Conservation (phyloP, 192 early-diverging fungal species). For the Chytriomyces hyalinus region DNA sequence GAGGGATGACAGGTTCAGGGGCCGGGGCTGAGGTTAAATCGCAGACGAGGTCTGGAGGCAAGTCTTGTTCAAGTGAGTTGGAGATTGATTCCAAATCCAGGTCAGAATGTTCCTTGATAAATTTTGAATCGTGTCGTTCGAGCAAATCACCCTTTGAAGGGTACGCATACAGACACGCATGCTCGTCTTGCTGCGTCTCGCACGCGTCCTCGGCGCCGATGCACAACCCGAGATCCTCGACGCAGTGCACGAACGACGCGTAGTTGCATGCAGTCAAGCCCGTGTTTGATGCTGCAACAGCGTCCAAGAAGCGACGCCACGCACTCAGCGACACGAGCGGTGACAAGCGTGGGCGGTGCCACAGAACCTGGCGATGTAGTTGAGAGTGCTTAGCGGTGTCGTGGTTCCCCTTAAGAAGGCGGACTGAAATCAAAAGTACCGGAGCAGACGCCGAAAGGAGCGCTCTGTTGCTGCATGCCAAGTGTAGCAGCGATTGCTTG, state of each 20-base stretch:
- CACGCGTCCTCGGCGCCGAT: slow-evolving; percentile 37
- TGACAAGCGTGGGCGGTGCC: slow-evolving; percentile 9
- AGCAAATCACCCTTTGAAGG: background rate
- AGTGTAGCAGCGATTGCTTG: no score
- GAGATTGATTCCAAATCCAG: background rate
- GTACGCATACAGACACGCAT: slow-evolving; percentile 17
- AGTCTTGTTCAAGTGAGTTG: background rate
- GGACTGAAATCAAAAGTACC: background rate
- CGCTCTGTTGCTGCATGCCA: no score
- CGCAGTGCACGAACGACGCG: slow-evolving; percentile 17
- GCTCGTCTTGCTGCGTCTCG: background rate
- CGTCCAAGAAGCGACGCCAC: slow-evolving; percentile 34
- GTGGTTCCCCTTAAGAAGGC: background rate
- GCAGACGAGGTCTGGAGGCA: background rate
- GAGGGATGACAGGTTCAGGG: background rate
- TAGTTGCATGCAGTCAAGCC: slow-evolving; percentile 11
- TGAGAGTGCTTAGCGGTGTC: background rate
- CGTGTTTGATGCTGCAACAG: slow-evolving; percentile 12
- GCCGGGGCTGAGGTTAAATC: background rate
- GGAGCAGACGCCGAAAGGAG: background rate
- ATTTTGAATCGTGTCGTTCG: slow-evolving; percentile 8
- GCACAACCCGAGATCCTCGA: slow-evolving; percentile 41
- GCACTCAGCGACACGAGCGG: slow-evolving; percentile 2
- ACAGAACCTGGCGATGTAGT: background rate
- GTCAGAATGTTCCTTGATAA: background rate